Evolutionary conservation across 2,329 filamentous ascomycete genomes (phyloP), one percentile per base, ranked within the genome.

Genomic region (Fusarium musae): DNA sequence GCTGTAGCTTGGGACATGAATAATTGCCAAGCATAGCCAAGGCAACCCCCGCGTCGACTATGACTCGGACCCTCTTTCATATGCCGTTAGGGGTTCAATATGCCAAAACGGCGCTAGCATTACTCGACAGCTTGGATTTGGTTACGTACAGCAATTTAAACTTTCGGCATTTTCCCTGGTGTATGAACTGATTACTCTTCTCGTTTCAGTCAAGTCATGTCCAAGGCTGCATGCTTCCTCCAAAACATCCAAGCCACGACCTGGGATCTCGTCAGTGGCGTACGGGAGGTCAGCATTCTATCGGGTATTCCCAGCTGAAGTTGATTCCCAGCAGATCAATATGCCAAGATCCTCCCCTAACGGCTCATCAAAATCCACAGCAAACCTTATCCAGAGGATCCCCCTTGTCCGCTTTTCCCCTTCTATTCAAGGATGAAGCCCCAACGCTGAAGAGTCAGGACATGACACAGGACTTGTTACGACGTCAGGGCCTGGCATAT

Each of bases 41-140:
- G 30, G 17, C 3, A 28, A 17, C 26, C 32, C 46, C 44, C 36
- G 26, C 30, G n/a, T 36, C 39, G 40, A 47, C 16, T 26, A 47
- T 46, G 53, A 43, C 53, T 56, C 28, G 37, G 21, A 44, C 37
- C 53, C 37, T 56, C 42, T 63, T 42, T 16, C 46, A 40, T 47
- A 28, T 50, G 19, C 26, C 37, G 26, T 63, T 42, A 63, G 53
- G 53, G 60, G 43, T 34, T 50, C 30, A 30, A 42, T 34, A 9
- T 36, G 12, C 42, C n/a, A 46, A 39, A 59, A 42, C 54, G n/a
- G 21, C 43, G 44, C 61, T 52, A 64, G 54, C 61, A 59, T 64
- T 52, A 59, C 61, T 64, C 61, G 34, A 26, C 21, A 26, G 4
- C 42, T 44, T 49, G 15, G 17, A 2, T 23, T 44, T 49, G 15